Conservation (phyloP, 164 flowering plant genomes). For the Vitis vinifera region DNA sequence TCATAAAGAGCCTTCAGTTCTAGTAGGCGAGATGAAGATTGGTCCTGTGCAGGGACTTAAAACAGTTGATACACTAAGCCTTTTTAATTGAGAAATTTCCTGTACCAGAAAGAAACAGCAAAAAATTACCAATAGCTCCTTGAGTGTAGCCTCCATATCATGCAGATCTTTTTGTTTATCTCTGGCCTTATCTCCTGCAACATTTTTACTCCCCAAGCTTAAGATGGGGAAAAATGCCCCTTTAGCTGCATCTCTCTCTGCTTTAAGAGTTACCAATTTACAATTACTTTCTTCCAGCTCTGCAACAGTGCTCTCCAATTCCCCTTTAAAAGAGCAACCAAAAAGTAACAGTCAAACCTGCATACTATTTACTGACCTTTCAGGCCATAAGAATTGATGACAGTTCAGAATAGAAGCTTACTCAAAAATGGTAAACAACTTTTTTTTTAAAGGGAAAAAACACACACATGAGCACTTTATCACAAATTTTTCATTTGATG, state of each 20-base stretch:
- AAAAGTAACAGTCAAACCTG: conserved; percentile 4
- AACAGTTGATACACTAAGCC: conserved; percentile 5
- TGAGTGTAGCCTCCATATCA: conserved; percentile 71
- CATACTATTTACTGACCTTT: not conserved
- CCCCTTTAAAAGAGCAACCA: conserved; percentile 52
- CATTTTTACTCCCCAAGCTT: conserved; percentile 53
- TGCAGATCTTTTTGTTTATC: conserved; percentile 76
- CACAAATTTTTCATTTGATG: not conserved
- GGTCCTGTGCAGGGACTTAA: conserved; percentile 46
- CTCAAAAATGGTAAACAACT: too few relatives aligned
- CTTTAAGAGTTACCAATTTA: conserved; percentile 60
- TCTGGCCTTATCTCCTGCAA: conserved; percentile 49
- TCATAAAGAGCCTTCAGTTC: conserved; percentile 72
- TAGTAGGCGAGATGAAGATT: conserved; percentile 51
- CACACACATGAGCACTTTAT: not conserved
- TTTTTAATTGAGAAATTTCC: conserved; percentile 3
- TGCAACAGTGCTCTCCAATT: conserved; percentile 52
- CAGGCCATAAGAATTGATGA: not conserved
- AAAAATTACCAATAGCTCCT: conserved; percentile 61
- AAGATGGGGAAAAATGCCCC: conserved; percentile 62
- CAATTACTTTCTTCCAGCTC: conserved; percentile 70
- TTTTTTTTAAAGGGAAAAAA: too few relatives aligned
- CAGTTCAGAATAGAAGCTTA: too few relatives aligned
- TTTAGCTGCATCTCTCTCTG: conserved; percentile 64
- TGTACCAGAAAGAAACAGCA: conserved; percentile 4